These are phyloP conservation scores for Dictyostelium purpureum DNA, from an alignment of 78 protist species.

Conservation along the genomic window DNA sequence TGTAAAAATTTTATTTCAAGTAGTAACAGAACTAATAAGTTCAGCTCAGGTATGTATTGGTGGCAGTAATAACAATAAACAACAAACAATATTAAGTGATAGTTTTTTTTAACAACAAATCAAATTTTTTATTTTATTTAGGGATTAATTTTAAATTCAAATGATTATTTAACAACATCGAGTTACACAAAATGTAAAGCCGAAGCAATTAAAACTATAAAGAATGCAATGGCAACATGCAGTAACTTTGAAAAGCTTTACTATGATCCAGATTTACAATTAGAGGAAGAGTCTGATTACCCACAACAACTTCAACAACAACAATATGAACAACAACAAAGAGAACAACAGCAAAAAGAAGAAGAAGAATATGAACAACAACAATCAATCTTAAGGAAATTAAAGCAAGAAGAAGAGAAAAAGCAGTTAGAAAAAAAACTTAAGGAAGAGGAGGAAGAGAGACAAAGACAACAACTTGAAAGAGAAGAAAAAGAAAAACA, in stretches of 20 bases:
- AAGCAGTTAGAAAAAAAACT: background rate
- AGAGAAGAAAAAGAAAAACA: background rate
- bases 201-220: constrained; percentile 16
- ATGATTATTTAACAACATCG: constrained; percentile 27
- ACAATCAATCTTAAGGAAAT: background rate
- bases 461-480: background rate
- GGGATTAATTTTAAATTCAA: constrained; percentile 69
- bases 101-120: no score
- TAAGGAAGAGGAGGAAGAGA: background rate
- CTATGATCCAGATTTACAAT: constrained; percentile 41
- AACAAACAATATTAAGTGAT: no score
- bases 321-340: constrained; percentile 1
- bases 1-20: constrained; percentile 18
- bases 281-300: constrained; percentile 7
- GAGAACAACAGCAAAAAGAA: background rate
- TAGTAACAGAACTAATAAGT: constrained; percentile 16
- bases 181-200: constrained; percentile 2
- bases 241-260: constrained; percentile 11
- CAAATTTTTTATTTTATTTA: no score
- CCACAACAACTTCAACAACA: background rate
- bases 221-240: constrained; percentile 12
- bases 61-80: background rate
- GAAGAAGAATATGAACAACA: no score
- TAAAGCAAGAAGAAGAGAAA: background rate
- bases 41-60: constrained; percentile 31